Evolutionary conservation across 2,329 filamentous ascomycete genomes (phyloP).

Genomic region (Paecilomyces dactylethromorphus): DNA sequence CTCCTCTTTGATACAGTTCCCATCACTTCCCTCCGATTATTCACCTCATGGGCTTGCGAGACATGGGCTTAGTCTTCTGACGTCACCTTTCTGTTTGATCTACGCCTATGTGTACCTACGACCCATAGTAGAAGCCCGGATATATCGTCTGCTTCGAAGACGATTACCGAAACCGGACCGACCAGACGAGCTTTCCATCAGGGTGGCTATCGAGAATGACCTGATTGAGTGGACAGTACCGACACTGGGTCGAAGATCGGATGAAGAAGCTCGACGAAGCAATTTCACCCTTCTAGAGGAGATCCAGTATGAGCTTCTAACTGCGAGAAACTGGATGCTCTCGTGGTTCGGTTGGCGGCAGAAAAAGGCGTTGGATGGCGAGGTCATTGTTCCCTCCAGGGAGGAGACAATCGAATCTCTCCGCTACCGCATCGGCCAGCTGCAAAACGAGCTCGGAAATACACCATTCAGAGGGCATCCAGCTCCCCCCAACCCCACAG

Average conservation of each 20-base stretch:
- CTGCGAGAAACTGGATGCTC: conserved; percentile 24
- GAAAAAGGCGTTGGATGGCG: conserved; percentile 10
- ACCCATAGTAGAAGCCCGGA: conserved; percentile 30
- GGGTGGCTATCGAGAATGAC: conserved; percentile 37
- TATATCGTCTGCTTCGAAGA: conserved; percentile 34
- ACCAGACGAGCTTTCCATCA: conserved; percentile 35
- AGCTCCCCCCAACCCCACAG: conserved; percentile 7
- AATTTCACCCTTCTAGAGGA: conserved; percentile 31
- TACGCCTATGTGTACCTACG: conserved; percentile 31
- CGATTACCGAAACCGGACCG: conserved; percentile 34
- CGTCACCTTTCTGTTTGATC: conserved; percentile 28
- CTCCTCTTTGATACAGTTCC: conserved; percentile 27
- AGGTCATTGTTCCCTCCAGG: conserved; percentile 9
- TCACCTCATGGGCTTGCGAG: conserved; percentile 20
- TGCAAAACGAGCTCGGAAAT: conserved; percentile 22
- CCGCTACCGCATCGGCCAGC: conserved; percentile 21
- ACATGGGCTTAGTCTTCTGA: conserved; percentile 21
- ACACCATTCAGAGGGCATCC: conserved; percentile 9
- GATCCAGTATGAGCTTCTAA: conserved; percentile 27
- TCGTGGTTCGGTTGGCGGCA: conserved; percentile 22
- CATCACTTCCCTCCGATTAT: conserved; percentile 18
- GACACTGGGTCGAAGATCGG: conserved; percentile 31
- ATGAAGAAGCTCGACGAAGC: conserved; percentile 32
- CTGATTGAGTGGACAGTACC: conserved; percentile 39
- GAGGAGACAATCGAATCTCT: conserved; percentile 22